Percentiles rank a stretch among this genome's conserved stretches.
Conservation (phyloP, 257 asterid genomes). For the Petunia axillaris region DNA sequence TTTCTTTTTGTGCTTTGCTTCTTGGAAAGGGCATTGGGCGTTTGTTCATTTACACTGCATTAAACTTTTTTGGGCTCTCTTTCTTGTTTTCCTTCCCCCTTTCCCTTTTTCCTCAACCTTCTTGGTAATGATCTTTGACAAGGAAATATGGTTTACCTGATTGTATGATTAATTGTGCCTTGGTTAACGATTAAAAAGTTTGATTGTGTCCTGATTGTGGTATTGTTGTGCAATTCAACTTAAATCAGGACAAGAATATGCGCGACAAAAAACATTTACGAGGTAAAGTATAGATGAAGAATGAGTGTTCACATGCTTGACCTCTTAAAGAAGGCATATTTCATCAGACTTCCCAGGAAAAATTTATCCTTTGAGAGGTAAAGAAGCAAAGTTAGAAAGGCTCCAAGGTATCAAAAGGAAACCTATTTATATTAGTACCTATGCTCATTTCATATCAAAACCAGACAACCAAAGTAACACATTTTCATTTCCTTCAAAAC, state of each 20-base stretch:
- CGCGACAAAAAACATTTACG: not conserved
- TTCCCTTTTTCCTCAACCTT: not conserved
- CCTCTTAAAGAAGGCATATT: not conserved
- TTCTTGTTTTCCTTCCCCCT: too few relatives aligned
- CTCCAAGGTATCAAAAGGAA: slow-evolving; percentile 40
- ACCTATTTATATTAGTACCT: slow-evolving; percentile 27
- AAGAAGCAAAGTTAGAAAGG: slow-evolving; percentile 18
- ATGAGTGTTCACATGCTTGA: not conserved
- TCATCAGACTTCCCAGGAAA: not conserved
- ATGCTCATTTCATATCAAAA: not conserved
- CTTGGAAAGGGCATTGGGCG: not conserved
- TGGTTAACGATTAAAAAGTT: not conserved
- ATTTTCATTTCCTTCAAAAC: not conserved
- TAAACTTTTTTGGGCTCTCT: not conserved
- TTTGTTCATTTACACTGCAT: not conserved
- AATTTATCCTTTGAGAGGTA: not conserved
- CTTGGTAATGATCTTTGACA: not conserved
- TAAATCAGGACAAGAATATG: not conserved
- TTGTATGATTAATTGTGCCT: not conserved
- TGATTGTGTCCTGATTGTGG: not conserved
- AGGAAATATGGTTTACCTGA: not conserved
- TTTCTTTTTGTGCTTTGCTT: slow-evolving; percentile 1
- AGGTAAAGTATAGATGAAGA: not conserved
- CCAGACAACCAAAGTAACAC: slow-evolving; percentile 16
- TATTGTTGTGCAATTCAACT: not conserved